Percentiles rank a stretch among this genome's conserved stretches.
phyloP scores from a whole-genome alignment of 129 eudicot species.

The Scalesia atractyloides region DNA sequence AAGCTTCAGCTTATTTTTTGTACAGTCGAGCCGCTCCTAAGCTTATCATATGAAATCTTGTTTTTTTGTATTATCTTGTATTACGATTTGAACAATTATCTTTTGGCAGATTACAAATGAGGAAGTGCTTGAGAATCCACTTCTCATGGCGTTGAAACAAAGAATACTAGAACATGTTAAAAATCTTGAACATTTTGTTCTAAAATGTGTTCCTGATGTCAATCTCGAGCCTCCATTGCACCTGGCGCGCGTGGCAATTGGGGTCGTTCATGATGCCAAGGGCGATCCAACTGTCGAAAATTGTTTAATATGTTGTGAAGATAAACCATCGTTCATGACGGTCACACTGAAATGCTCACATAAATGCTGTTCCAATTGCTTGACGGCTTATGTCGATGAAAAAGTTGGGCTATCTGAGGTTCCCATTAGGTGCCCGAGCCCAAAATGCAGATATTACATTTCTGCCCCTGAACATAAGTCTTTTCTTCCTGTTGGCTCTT shows the following conservation, averaged over 20 bases:
- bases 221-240: constrained; percentile 46
- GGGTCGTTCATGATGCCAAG: constrained; percentile 53
- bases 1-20: no score
- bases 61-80: constrained; percentile 1
- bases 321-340: constrained; percentile 60
- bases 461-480: constrained; percentile 58
- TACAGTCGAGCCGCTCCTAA: background rate
- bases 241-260: constrained; percentile 75
- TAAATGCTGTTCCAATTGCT: constrained; percentile 72
- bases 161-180: constrained; percentile 54
- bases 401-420: constrained; percentile 54
- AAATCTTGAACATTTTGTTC: constrained; percentile 49
- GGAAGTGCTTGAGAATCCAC: constrained; percentile 49
- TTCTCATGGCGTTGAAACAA: constrained; percentile 57
- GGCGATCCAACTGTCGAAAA: constrained; percentile 34
- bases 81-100: background rate
- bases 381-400: constrained; percentile 65
- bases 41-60: constrained; percentile 8
- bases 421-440: constrained; percentile 70
- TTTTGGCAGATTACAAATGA: constrained; percentile 49
- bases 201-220: constrained; percentile 42
- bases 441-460: constrained; percentile 59
- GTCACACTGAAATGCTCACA: constrained; percentile 69
- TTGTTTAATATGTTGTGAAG: constrained; percentile 67
- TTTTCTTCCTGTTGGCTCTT: constrained; percentile 71